A percentile compares a stretch with the other conserved stretches of the same genome.
Conservation (phyloP, 768 basidiomycete genomes). For the Dictyophora rubrovolvata region DNA sequence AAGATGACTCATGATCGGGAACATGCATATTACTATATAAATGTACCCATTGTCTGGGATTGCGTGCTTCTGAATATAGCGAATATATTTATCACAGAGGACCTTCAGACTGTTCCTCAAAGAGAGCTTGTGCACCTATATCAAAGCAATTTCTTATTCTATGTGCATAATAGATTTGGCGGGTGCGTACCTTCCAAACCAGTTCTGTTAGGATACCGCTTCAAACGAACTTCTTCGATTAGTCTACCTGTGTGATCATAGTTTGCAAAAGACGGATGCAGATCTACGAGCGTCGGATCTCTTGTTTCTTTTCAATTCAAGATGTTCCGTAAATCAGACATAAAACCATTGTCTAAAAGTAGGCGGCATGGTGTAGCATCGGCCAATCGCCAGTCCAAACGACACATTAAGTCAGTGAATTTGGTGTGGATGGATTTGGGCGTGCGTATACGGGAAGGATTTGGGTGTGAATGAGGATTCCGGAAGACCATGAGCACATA, state of each 20-base stretch:
- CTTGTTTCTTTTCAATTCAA: constrained; percentile 14
- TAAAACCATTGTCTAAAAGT: constrained; percentile 18
- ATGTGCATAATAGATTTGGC: background rate
- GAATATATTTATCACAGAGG: constrained; percentile 14
- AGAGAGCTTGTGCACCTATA: constrained; percentile 8
- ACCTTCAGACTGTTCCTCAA: constrained; percentile 7
- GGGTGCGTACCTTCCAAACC: constrained; percentile 16
- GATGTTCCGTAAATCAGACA: constrained; percentile 9
- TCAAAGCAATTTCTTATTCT: background rate
- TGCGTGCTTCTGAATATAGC: constrained; percentile 14
- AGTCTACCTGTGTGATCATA: constrained; percentile 17
- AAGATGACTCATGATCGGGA: constrained; percentile 12
- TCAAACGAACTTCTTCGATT: constrained; percentile 14
- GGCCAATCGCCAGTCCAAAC: constrained; percentile 19
- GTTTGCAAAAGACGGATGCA: constrained; percentile 17
- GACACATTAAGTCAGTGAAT: constrained; percentile 12
- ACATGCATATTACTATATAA: constrained; percentile 19
- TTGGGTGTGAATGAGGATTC: constrained; percentile 10
- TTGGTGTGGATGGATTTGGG: constrained; percentile 9
- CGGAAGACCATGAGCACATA: constrained; percentile 11
- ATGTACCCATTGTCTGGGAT: constrained; percentile 9
- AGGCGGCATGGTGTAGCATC: constrained; percentile 22
- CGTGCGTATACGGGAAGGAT: constrained; percentile 6
- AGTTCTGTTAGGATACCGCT: constrained; percentile 17
- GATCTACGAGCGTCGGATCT: constrained; percentile 12